Percentiles rank a stretch among this genome's conserved stretches.
Conservation (phyloP, 768 basidiomycete species). For the Symmetrospora coprosmae region DNA sequence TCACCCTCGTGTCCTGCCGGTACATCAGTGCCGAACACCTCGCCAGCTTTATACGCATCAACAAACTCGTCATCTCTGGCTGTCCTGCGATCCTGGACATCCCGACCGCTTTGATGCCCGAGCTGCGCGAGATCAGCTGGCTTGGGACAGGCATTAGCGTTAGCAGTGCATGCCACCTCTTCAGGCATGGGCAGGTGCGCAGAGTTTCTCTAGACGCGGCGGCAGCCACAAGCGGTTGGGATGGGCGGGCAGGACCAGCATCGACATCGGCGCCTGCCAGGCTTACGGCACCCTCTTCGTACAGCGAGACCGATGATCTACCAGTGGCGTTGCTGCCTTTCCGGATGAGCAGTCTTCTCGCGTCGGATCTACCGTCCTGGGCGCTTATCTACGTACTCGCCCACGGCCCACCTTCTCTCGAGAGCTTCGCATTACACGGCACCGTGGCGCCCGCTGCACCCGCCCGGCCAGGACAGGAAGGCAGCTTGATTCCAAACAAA, state of each 20-base stretch:
- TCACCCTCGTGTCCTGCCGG: neutral
- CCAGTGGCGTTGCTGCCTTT: neutral
- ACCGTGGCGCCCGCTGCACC: too few species aligned
- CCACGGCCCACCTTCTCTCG: neutral
- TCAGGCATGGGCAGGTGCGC: neutral
- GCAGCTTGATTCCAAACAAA: too few species aligned
- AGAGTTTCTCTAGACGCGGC: constrained; percentile 6
- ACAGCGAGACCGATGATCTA: neutral
- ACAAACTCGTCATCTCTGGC: neutral
- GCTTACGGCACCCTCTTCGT: neutral
- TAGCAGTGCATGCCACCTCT: neutral
- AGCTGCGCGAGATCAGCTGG: neutral
- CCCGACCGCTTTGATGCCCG: neutral
- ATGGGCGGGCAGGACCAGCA: neutral
- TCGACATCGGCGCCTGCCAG: neutral
- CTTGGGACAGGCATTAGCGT: neutral
- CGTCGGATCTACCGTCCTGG: constrained; percentile 7
- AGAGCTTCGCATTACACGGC: neutral
- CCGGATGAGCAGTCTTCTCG: neutral
- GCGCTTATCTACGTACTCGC: neutral
- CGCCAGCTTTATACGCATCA: neutral
- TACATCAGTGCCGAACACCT: neutral
- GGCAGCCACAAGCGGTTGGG: neutral
- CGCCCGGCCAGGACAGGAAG: too few species aligned
- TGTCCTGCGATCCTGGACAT: neutral